Conservation (phyloP, 768 basidiomycete species). For the Mycena galericulata region DNA sequence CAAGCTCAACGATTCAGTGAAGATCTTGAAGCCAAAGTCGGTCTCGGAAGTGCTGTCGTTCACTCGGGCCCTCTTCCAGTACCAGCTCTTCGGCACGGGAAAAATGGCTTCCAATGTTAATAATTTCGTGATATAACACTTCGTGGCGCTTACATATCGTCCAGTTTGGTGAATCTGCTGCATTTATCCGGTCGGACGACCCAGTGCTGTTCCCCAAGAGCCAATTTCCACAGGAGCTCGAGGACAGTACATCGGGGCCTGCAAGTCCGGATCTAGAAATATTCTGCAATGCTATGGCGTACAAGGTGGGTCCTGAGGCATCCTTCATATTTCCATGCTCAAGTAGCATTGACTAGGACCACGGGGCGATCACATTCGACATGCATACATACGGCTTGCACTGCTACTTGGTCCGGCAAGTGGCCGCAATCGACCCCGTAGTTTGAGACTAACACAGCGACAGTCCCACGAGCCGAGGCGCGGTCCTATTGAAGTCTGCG, state of each 20-base stretch:
- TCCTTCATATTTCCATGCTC: background rate
- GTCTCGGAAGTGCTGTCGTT: constrained; percentile 43
- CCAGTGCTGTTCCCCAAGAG: constrained; percentile 57
- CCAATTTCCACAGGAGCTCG: constrained; percentile 50
- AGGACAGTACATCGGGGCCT: constrained; percentile 59
- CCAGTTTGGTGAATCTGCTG: constrained; percentile 66
- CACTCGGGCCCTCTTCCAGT: constrained; percentile 52
- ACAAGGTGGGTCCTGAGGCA: constrained; percentile 47
- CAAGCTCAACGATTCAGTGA: constrained; percentile 57
- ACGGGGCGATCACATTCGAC: constrained; percentile 49
- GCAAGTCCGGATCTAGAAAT: constrained; percentile 64
- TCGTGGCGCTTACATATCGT: constrained; percentile 6
- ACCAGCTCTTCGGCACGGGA: constrained; percentile 59
- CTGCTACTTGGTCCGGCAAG: constrained; percentile 56
- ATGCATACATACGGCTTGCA: constrained; percentile 56
- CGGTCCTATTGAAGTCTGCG: constrained; percentile 52
- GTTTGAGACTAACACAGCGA: background rate
- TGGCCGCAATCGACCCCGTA: background rate
- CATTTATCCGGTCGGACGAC: constrained; percentile 70
- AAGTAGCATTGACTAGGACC: constrained; percentile 43
- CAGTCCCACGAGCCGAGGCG: constrained; percentile 59
- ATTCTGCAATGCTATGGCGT: constrained; percentile 57
- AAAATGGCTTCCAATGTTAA: constrained; percentile 67
- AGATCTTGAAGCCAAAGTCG: constrained; percentile 51
- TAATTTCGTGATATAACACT: background rate